Evolutionary conservation across 495 filamentous ascomycete species (phyloP).

Genomic region (Opeltia flavorubescens): DNA sequence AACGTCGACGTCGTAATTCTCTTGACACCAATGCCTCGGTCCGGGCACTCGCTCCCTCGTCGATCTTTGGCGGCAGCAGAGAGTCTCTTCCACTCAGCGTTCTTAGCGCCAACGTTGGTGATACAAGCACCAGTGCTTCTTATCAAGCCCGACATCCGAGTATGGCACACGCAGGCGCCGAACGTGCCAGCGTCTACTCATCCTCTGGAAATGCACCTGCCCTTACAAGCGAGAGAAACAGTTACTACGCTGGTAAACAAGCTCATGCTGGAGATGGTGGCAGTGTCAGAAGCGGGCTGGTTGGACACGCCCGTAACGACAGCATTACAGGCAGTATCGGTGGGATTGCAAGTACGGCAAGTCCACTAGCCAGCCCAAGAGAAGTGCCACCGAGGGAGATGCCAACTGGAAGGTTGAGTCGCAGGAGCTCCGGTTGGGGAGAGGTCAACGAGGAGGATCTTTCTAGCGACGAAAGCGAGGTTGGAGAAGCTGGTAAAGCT

Average conservation of each 20-base stretch:
- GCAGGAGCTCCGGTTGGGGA: constrained; percentile 50
- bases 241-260: constrained; percentile 63
- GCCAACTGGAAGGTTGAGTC: constrained; percentile 34
- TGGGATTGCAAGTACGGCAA: constrained; percentile 34
- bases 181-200: constrained; percentile 79
- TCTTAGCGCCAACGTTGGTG: constrained; percentile 62
- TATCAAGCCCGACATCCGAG: constrained; percentile 46
- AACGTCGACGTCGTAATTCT: constrained; percentile 73
- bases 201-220: constrained; percentile 54
- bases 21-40: constrained; percentile 94
- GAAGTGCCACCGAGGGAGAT: constrained; percentile 22
- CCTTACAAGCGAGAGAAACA: constrained; percentile 60
- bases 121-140: constrained; percentile 32
- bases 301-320: constrained; percentile 68
- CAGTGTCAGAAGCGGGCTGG: constrained; percentile 62
- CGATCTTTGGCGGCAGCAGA: constrained; percentile 75
- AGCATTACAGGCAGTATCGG: constrained; percentile 67
- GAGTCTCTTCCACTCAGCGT: constrained; percentile 84
- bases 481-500: neutral
- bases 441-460: constrained; percentile 37
- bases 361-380: constrained; percentile 45
- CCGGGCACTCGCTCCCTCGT: constrained; percentile 81
- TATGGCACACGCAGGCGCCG: constrained; percentile 50
- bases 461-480: constrained; percentile 9
- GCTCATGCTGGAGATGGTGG: constrained; percentile 49